Base-by-base conservation (phyloP, 202 grass and related monocot species). In the Alloteropsis angusta region DNA sequence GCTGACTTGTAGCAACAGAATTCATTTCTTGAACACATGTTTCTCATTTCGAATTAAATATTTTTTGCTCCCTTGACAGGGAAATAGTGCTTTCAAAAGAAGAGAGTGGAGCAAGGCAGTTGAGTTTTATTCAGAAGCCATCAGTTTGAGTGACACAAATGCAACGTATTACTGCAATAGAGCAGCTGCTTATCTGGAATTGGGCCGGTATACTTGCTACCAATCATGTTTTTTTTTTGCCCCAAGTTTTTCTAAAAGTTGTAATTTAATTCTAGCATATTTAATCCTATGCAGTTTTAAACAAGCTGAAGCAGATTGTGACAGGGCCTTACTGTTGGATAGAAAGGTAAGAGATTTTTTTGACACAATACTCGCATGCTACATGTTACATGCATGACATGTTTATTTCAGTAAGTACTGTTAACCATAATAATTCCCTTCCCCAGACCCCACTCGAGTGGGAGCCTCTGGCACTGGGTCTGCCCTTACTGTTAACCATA, bases 141-240 rank as follows among this genome's bases (percentile, higher is more conserved):
- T 96, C 72, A 82, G 85, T 78, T 76, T 96, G 71, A 88, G 87
- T 68, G 74, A 75, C 84, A 71, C 86, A 82, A 96, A 93, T 89
- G 90, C 96, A 75, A 96, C 88, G 42, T 99, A 93, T 80, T 99
- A 93, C 79, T 89, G 92, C 81, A 99, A 99, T 69, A 99, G 96
- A 82, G 90, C 96, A 63, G 96, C 96, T 84, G 96, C 96, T 71
- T 96, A 81, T 86, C 86, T 99, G 45, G 88, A 99, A 89, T 77
- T 99, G 72, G 79, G 86, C 57, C 84, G 86, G 96, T 99, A 96
- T 82, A 52, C 59, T 60, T 76, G 2, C 57, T 81, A 22, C 26
- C 58, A 58, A 73, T 44, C 32, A 34, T 68, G 50, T 87, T 73
- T 49, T 30, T 49, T 30, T 36, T 58, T 28, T 18, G 15, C 58